phyloP scores from a whole-genome alignment of 139 green algal genomes.

The Mychonastes homosphaera region DNA sequence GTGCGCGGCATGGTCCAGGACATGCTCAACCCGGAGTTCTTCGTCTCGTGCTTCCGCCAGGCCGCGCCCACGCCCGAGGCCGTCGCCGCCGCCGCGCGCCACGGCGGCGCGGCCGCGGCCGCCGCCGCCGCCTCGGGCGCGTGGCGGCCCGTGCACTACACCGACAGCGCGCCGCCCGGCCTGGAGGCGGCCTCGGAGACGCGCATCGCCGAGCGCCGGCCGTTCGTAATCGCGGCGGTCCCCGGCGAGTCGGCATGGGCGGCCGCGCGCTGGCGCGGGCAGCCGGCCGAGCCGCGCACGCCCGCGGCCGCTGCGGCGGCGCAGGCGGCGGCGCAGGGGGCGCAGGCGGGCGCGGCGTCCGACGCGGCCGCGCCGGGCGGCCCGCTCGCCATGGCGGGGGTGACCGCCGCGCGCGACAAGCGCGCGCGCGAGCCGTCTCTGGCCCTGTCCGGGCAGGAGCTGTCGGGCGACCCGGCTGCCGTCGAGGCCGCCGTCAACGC shows the following conservation, averaged over 20 bases:
- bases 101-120: conserved; percentile 17
- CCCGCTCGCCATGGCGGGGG: not conserved
- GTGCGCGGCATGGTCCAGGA: conserved; percentile 60
- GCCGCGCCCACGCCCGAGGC: too few relatives aligned
- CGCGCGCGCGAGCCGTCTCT: not conserved
- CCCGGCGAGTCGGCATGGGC: conserved; percentile 34
- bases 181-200: not conserved
- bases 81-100: too few relatives aligned
- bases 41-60: too few relatives aligned
- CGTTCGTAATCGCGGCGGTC: conserved; percentile 28
- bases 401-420: not conserved
- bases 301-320: not conserved
- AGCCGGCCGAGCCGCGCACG: conserved; percentile 1
- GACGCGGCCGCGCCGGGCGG: not conserved
- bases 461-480: too few relatives aligned
- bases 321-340: not conserved
- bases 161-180: not conserved
- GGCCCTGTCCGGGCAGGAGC: not conserved
- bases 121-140: conserved; percentile 33
- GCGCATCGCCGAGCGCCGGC: conserved; percentile 32
- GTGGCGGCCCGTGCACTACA: conserved; percentile 18
- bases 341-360: not conserved
- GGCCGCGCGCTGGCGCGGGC: conserved; percentile 6
- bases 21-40: conserved; percentile 61
- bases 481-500: not conserved